Conservation (phyloP, 2,329 filamentous ascomycete species). For the Stachybotrys elegans region DNA sequence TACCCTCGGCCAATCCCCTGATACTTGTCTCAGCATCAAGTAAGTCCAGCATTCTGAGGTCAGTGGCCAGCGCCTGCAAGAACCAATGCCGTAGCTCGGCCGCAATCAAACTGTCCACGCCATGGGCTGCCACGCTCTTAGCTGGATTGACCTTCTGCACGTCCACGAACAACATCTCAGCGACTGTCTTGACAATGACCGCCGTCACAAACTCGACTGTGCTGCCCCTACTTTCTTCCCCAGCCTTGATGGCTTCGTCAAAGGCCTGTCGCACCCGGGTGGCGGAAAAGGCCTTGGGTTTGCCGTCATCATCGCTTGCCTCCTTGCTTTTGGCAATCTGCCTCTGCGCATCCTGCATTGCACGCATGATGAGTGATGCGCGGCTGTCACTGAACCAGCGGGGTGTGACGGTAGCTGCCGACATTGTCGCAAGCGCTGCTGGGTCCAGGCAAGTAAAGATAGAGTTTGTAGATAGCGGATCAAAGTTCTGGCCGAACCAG, state of each 20-base stretch:
- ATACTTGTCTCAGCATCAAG: not conserved
- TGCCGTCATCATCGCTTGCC: not conserved
- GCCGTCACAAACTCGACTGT: not conserved
- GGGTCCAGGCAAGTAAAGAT: not conserved
- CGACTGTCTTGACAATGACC: not conserved
- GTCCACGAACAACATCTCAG: slow-evolving; percentile 1
- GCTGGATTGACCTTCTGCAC: not conserved
- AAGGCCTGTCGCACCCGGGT: not conserved
- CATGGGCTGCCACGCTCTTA: slow-evolving; percentile 1
- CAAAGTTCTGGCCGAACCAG: not conserved
- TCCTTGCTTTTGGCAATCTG: not conserved
- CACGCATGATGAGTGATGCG: not conserved
- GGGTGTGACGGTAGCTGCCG: not conserved
- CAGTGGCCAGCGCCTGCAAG: not conserved
- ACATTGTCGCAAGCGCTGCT: not conserved
- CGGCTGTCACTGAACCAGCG: not conserved
- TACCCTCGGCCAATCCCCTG: not conserved
- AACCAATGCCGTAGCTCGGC: slow-evolving; percentile 6
- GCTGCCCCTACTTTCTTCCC: not conserved
- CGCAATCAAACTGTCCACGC: slow-evolving; percentile 4
- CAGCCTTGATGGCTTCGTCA: not conserved
- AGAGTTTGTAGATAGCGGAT: not conserved
- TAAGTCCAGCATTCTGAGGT: not conserved
- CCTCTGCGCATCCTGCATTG: not conserved
- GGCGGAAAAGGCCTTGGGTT: not conserved